Base-by-base conservation (phyloP, 139 green algal species). In the Chlamydomonas eustigma region DNA sequence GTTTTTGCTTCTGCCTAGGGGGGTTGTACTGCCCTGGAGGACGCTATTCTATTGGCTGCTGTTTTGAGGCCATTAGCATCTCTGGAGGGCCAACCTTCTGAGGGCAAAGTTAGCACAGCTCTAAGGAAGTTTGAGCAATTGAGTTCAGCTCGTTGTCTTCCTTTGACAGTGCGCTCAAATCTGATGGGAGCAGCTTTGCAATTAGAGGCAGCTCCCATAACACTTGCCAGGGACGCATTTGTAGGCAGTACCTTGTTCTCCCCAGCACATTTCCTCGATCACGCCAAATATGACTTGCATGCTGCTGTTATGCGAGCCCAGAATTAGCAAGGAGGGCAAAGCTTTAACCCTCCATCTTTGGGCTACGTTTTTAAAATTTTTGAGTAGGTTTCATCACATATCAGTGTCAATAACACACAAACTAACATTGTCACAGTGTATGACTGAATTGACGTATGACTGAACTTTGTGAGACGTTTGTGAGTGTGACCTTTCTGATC, bases 1-100 rank as follows among this genome's bases (percentile, higher is more conserved):
- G n/a, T n/a, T n/a, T n/a, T n/a, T n/a, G n/a, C n/a, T n/a, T n/a
- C n/a, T n/a, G 6, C 52, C 34, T 68, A 66, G 30, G 74, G 79
- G 33, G 69, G 39, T 5, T 80, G 79, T 51, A 51, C 39, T 37
- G 75, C 74, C 6, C 68, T 84, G 69, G 69, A 96, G 81, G 91
- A 94, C 71, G 90, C 78, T 1, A 75, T 94, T 2, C 78, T 90
- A n/a, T 75, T 94, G 36, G 89, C 76, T 5, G 63, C 68, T 4
- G 33, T 36, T 18, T 32, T 94, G 67, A 34, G 12, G 12, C 44
- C 38, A 39, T n/a, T 37, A 22, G 64, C 51, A 64, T 35, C 1
- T 35, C 22, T 18, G 3, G n/a, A 38, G 2, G 35, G 24, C n/a
- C 30, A 33, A 50, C 34, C n/a, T 30, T 36, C 3, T 71, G 51